Evolutionary conservation across 2,329 filamentous ascomycete species (phyloP).

Genomic region (Colletotrichum sp.): DNA sequence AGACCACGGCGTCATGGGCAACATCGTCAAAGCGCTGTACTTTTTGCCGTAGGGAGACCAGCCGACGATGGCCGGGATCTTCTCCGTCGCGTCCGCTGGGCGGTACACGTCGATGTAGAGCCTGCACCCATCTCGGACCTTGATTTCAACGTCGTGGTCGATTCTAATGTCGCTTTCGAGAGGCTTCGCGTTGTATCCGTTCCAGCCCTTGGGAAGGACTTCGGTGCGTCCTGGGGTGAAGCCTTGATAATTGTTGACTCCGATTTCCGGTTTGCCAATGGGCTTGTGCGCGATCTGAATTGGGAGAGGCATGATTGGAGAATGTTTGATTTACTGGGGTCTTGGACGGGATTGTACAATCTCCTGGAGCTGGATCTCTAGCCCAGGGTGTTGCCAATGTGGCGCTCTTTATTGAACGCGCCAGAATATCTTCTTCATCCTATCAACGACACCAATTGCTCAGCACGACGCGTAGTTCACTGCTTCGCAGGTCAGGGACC

Average conservation of each 20-base stretch:
- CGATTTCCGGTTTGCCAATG: conserved; percentile 30
- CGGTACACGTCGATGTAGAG: conserved; percentile 52
- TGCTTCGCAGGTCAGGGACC: not conserved
- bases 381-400: not conserved
- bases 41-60: conserved; percentile 56
- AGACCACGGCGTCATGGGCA: conserved; percentile 28
- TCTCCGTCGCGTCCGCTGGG: conserved; percentile 36
- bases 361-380: not conserved
- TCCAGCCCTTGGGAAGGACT: conserved; percentile 41
- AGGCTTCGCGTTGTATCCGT: conserved; percentile 38
- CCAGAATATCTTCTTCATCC: not conserved
- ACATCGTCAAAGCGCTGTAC: conserved; percentile 43
- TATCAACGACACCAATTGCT: not conserved
- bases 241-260: conserved; percentile 27
- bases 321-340: not conserved
- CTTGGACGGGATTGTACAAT: not conserved
- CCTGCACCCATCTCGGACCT: conserved; percentile 44
- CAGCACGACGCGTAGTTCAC: not conserved
- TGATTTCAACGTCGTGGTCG: conserved; percentile 50
- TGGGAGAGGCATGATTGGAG: conserved; percentile 15
- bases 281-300: conserved; percentile 20
- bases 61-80: conserved; percentile 47
- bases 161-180: conserved; percentile 40
- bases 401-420: conserved; percentile 4
- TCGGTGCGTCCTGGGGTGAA: conserved; percentile 41